These are phyloP conservation scores for Phytomonas francai DNA, from an alignment of 208 protist species.

Conservation along the genomic window DNA sequence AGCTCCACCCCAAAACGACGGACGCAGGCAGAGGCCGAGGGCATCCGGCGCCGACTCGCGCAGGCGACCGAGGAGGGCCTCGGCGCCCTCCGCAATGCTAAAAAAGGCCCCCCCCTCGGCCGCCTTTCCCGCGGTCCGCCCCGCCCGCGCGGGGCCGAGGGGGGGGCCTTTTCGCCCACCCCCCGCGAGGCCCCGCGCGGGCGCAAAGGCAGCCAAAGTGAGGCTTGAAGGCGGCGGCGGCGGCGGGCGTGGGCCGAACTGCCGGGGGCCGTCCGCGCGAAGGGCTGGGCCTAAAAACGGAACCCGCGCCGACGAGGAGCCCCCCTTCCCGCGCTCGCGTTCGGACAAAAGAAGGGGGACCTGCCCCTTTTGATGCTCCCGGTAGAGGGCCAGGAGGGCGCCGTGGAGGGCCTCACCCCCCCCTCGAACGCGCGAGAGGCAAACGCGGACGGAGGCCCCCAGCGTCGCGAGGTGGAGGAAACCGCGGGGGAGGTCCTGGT, in stretches of 20 bases:
- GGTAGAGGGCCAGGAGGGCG: not conserved
- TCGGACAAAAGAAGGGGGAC: not conserved
- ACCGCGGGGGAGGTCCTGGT: not conserved
- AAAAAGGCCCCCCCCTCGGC: not conserved
- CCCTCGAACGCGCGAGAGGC: not conserved
- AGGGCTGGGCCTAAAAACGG: not conserved
- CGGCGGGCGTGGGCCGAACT: not conserved
- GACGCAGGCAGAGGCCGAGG: not conserved
- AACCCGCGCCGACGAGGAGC: not conserved
- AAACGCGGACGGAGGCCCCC: conserved; percentile 21
- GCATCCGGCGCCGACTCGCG: not conserved
- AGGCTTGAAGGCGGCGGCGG: not conserved
- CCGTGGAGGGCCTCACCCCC: not conserved
- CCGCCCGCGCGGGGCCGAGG: too few relatives aligned
- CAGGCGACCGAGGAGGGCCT: not conserved
- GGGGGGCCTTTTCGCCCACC: too few relatives aligned
- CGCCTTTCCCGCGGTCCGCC: not conserved
- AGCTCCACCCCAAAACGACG: not conserved
- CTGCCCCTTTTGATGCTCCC: not conserved
- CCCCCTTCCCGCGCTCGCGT: not conserved
- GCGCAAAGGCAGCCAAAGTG: not conserved
- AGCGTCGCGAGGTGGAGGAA: conserved; percentile 34
- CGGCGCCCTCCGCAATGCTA: not conserved
- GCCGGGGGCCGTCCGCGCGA: not conserved
- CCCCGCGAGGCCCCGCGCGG: not conserved